These are phyloP conservation scores for Mycena chlorophos DNA, from an alignment of 768 basidiomycete species.

Conservation along the genomic window DNA sequence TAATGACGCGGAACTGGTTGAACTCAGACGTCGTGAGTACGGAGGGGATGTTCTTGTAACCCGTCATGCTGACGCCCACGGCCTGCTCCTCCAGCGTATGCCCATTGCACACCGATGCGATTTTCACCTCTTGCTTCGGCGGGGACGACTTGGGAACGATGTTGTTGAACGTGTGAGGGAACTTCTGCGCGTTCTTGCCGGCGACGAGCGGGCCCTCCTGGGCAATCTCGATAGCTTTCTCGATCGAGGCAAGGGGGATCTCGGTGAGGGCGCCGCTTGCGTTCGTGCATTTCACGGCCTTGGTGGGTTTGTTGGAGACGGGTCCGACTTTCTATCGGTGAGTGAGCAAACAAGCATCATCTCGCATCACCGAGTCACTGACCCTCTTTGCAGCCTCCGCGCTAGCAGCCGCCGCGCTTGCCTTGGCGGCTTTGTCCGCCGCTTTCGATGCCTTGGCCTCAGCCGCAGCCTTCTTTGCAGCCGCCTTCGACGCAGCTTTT, in stretches of 20 bases:
- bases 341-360: neutral
- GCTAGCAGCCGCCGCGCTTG: conserved; percentile 2
- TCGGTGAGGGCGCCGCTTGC: neutral
- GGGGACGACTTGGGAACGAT: conserved; percentile 1
- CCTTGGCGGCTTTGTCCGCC: conserved; percentile 9
- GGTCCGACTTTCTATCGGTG: conserved; percentile 1
- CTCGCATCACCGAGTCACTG: neutral
- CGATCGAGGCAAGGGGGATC: conserved; percentile 9
- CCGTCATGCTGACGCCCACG: conserved; percentile 15
- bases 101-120: conserved; percentile 11
- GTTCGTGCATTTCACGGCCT: conserved; percentile 9
- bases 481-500: neutral
- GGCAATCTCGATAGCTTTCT: conserved; percentile 12
- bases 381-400: conserved; percentile 13
- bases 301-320: conserved; percentile 11
- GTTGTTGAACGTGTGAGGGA: conserved; percentile 16
- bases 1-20: conserved; percentile 23
- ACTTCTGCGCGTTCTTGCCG: conserved; percentile 11
- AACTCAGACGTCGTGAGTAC: conserved; percentile 7
- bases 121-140: conserved; percentile 6
- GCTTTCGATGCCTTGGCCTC: conserved; percentile 8
- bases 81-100: conserved; percentile 18
- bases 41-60: conserved; percentile 17
- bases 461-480: neutral
- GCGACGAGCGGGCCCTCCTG: conserved; percentile 12